Base-by-base conservation (phyloP, 2,329 filamentous ascomycete genomes). In the Sphaerulina vaccinii region DNA sequence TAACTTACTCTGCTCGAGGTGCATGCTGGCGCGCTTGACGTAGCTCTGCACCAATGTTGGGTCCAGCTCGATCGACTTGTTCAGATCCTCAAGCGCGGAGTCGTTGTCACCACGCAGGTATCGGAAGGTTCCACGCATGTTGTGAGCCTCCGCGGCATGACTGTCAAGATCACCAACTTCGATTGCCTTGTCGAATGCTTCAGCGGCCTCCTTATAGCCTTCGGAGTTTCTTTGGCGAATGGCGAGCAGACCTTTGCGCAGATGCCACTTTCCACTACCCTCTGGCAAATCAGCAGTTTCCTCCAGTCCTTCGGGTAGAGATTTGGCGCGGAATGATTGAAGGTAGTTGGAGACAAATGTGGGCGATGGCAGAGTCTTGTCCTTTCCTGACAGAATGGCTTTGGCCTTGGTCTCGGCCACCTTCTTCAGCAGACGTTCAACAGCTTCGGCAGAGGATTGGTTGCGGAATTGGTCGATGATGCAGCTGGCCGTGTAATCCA, bases 321-420 rank as follows among this genome's bases (percentile, higher is more conserved):
- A 79, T 75, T 87, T 88, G 53, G 85, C 79, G 55, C 93, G 87
- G 87, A 99, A 99, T 77, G 92, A 97, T 76, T 97, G 92, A 24
- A 99, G 86, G 73, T 99, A 99, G 79, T 99, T 99, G 68, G 90
- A 90, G 61, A 99, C 91, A 64, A 97, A 99, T 10, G 91, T 96
- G 23, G 93, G 87, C 73, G 91, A 96, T 16, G 93, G 93, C 44
- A 99, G 81, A 75, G 89, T 92, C 75, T 90, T 87, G 64, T 81
- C 80, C 72, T 91, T 92, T 54, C 81, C 80, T 65, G 81, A 83
- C 49, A 99, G 79, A 68, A 99, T 96, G 59, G 84, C 85, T 75
- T 92, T 90, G 59, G 88, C 92, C 78, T 96, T 96, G 61, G 88
- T 81, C 74, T 97, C 92, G 40, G 93, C 93, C 43, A 97, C 92